Evolutionary conservation across 306 rosid species (phyloP), one percentile per base, ranked within the genome.

Genomic region (Fragaria vesca): DNA sequence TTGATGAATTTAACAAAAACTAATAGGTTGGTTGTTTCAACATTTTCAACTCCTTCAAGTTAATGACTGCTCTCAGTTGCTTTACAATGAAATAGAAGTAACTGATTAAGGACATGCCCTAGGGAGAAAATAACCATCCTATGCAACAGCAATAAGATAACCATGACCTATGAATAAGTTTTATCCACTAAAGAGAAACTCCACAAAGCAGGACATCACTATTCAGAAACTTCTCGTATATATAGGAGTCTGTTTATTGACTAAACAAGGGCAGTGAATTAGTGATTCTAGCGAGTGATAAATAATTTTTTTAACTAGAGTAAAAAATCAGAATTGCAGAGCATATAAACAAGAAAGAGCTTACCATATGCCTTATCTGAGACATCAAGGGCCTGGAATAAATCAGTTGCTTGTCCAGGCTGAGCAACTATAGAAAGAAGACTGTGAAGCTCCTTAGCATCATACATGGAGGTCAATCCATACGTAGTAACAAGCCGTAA

Each of bases 401-500:
- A 73, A 2, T 55, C 84, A 75, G 83, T 55, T 58, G 73, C 66
- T 36, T 85, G 84, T 71, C 77, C 75, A 28, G 79, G 74, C 57
- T 87, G 89, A 26, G 82, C 62, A 83, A 88, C 66, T 2, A 71
- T 77, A 57, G 74, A 68, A 46, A 86, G 73, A 84, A 82, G 86
- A 75, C 48, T 21, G 2, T 58, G 75, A 30, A 88, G 82, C 72
- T 86, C 87, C 28, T 68, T 76, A 20, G 50, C 68, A 76, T 84
- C 38, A 26, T 83, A 88, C 12, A 60, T 67, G 24, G 84, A 79
- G n/a, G 79, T 79, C 69, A 86, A 58, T 50, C 66, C 78, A 66
- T 58, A 86, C 11, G 81, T 71, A 15, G 87, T 79, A 21, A 88
- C 72, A 52, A 88, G 81, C 72, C 80, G 84, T 80, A 88, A 76